Evolutionary conservation across 2,329 filamentous ascomycete species (phyloP).

Genomic region (Ramularia endophylla): DNA sequence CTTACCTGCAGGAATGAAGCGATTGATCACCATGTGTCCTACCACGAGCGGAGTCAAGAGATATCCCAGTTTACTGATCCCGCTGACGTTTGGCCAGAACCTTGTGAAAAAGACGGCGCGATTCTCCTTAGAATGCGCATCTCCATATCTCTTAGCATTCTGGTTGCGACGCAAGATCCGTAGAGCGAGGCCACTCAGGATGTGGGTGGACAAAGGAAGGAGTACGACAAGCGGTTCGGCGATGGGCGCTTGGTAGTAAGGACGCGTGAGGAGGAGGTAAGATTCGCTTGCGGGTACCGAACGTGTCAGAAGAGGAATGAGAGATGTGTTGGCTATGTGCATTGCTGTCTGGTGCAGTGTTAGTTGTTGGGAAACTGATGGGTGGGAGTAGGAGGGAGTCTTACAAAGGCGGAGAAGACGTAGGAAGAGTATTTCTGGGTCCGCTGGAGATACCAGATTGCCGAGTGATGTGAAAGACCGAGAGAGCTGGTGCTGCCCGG

Average conservation of each 20-base stretch:
- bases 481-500: conserved; percentile 37
- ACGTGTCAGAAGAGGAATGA: conserved; percentile 69
- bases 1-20: conserved; percentile 71
- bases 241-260: conserved; percentile 81
- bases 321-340: conserved; percentile 73
- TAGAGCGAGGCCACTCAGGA: conserved; percentile 69
- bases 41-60: conserved; percentile 58
- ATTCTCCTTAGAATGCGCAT: conserved; percentile 48
- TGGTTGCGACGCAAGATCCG: conserved; percentile 68
- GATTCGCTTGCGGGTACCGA: conserved; percentile 71
- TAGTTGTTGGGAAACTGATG: too few relatives aligned
- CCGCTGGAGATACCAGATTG: conserved; percentile 69
- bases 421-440: conserved; percentile 88
- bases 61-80: conserved; percentile 69
- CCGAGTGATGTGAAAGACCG: conserved; percentile 60
- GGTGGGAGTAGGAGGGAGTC: too few relatives aligned
- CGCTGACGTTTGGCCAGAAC: conserved; percentile 65
- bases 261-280: conserved; percentile 83
- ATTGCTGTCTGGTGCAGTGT: conserved; percentile 43
- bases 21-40: conserved; percentile 70
- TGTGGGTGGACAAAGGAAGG: conserved; percentile 67
- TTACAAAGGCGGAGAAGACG: conserved; percentile 65
- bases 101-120: conserved; percentile 24
- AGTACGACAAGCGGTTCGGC: conserved; percentile 75
- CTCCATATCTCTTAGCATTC: conserved; percentile 69